Conservation (phyloP, 2,329 filamentous ascomycete species). For the Knufia fluminis region DNA sequence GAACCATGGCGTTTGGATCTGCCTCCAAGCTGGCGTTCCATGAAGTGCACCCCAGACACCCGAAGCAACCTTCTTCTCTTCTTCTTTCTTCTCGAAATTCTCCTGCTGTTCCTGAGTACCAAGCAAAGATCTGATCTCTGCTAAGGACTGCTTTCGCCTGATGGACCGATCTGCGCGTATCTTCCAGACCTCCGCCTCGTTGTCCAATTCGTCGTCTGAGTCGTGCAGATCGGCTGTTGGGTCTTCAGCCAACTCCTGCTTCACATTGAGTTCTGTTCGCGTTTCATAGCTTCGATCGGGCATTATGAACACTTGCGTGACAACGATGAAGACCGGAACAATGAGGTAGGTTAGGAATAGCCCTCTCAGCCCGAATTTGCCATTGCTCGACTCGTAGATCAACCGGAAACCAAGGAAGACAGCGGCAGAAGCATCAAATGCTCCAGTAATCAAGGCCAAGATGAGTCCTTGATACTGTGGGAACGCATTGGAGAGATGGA, state of each 20-base stretch:
- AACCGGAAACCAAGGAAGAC: constrained; percentile 68
- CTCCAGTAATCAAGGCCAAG: constrained; percentile 67
- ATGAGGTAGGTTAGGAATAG: constrained; percentile 67
- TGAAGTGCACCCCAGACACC: constrained; percentile 84
- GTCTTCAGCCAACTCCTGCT: constrained; percentile 47
- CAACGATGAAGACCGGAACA: constrained; percentile 56
- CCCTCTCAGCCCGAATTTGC: constrained; percentile 39
- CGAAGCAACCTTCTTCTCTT: constrained; percentile 58
- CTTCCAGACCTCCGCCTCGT: constrained; percentile 36
- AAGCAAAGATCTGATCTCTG: constrained; percentile 61
- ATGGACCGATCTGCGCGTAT: constrained; percentile 47
- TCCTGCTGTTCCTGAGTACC: constrained; percentile 53
- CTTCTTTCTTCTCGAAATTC: constrained; percentile 52
- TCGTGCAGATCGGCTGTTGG: constrained; percentile 37
- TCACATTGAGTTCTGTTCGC: constrained; percentile 63
- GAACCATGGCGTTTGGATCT: constrained; percentile 76
- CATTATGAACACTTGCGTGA: constrained; percentile 59
- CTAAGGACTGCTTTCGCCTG: constrained; percentile 52
- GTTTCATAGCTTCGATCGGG: constrained; percentile 67
- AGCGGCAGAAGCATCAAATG: constrained; percentile 73
- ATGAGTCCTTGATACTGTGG: constrained; percentile 65
- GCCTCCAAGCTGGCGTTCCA: constrained; percentile 55
- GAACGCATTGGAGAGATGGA: constrained; percentile 76
- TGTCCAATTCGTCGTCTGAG: constrained; percentile 42
- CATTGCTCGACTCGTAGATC: constrained; percentile 51